Percentiles rank a stretch among this genome's conserved stretches.
phyloP scores from a whole-genome alignment of 2,329 filamentous ascomycete genomes.

The Pseudogymnoascus verrucosus region DNA sequence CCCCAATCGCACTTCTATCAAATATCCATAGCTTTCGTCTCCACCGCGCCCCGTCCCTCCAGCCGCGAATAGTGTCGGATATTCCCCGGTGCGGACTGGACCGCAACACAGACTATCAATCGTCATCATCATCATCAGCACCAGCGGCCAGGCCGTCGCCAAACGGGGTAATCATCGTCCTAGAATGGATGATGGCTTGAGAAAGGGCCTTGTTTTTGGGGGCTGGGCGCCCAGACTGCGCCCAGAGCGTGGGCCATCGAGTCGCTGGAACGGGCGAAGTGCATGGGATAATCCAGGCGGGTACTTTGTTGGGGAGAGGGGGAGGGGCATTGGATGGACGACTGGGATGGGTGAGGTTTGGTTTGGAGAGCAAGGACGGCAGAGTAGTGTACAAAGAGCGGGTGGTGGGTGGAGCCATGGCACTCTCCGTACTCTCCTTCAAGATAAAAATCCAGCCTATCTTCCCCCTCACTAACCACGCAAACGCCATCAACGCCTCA shows the following conservation, averaged over 20 bases:
- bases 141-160: not conserved
- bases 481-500: not conserved
- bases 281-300: not conserved
- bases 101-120: not conserved
- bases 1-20: not conserved
- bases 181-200: not conserved
- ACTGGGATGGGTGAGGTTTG: not conserved
- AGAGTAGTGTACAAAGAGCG: not conserved
- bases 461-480: not conserved
- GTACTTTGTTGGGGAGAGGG: not conserved
- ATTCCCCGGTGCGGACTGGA: constrained; percentile 1
- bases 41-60: not conserved
- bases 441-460: not conserved
- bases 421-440: not conserved
- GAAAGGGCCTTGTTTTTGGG: not conserved
- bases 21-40: not conserved
- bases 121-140: not conserved
- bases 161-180: not conserved
- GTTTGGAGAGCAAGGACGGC: not conserved
- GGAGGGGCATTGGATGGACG: not conserved
- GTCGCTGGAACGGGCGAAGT: not conserved
- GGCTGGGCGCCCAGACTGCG: not conserved
- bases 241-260: not conserved
- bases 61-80: constrained; percentile 4
- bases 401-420: not conserved